Conservation (phyloP, 192 early-diverging fungal genomes). For the Backusella circina region DNA sequence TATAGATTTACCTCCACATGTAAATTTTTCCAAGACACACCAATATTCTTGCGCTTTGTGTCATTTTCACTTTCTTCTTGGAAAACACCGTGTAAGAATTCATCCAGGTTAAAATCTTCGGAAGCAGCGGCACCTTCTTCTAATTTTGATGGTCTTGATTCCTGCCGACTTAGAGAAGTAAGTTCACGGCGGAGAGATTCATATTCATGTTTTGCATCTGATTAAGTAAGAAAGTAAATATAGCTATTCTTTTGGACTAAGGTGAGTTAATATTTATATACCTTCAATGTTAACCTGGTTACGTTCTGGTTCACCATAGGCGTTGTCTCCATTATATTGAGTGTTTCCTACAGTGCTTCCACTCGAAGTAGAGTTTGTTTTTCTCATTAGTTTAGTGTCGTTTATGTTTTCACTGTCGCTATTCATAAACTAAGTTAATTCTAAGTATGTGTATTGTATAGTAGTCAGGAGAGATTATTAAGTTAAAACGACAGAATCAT, state of each 20-base stretch:
- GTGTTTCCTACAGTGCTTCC: neutral
- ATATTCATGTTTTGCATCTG: conserved; percentile 27
- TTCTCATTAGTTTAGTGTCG: neutral
- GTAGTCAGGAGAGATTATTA: neutral
- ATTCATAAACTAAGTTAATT: neutral
- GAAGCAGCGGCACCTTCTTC: conserved; percentile 20
- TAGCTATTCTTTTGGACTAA: neutral
- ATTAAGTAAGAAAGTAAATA: neutral
- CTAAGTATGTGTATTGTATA: neutral
- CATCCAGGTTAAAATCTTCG: conserved; percentile 26
- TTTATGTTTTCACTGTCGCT: neutral
- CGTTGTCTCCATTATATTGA: neutral
- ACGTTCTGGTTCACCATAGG: neutral
- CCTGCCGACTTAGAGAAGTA: conserved; percentile 16
- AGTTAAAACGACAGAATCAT: neutral
- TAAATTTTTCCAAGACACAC: conserved; percentile 31
- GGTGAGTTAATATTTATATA: neutral
- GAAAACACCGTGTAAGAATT: conserved; percentile 21
- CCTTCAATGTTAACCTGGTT: conserved; percentile 2
- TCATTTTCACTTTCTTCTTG: neutral
- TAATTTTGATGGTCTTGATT: conserved; percentile 6
- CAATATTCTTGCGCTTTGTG: conserved; percentile 27
- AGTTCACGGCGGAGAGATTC: conserved; percentile 25
- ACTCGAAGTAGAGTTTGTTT: neutral
- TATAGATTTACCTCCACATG: conserved; percentile 12